Evolutionary conservation across 768 basidiomycete species (phyloP), one percentile per base, ranked within the genome.

Genomic region (Lentinula edodes): DNA sequence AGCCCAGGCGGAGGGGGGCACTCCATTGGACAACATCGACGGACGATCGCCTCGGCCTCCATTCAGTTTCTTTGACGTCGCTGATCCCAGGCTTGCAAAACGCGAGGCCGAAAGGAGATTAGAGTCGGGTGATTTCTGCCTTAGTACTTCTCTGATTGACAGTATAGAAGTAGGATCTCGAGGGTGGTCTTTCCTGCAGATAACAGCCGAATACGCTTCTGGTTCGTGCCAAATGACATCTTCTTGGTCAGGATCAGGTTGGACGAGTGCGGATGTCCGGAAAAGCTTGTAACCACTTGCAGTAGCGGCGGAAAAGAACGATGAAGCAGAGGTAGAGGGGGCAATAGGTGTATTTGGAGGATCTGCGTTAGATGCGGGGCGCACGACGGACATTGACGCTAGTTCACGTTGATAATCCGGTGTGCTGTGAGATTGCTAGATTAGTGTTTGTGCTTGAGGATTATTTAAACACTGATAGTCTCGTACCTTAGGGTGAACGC

Each of bases 401-500:
- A 84, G 66, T 67, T 83, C 83, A 1, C 73, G 69, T 12, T 79
- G 77, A 66, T 89, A 91, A 61, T 90, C 88, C 1, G 72, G 48
- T 0, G 88, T 83, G 64, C 88, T 90, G 65, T 23, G 66, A 42
- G 48, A 20, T 16, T 38, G 57, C 52, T 32, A 67, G 52, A 28
- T 55, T 52, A 35, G n/a, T 13, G 13, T n/a, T 43, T 18, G 42
- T n/a, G 42, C 16, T 43, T 5, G 16, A 6, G 35, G 48, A 46
- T 48, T 58, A 42, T 18, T 63, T 42, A 39, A 15, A 61, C 43
- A 54, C 42, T 9, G 38, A 28, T 38, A 68, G 20, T n/a, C 4
- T n/a, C 75, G 18, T 63, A 88, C 87, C 87, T 87, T 54, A 90
- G 72, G 7, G 88, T 89, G 71, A 87, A 90, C 6, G 89, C 85